Percentiles rank a stretch among this genome's conserved stretches.
Conservation (phyloP, 1,139 yeast species). For the Arxiozyma slooffiae region DNA sequence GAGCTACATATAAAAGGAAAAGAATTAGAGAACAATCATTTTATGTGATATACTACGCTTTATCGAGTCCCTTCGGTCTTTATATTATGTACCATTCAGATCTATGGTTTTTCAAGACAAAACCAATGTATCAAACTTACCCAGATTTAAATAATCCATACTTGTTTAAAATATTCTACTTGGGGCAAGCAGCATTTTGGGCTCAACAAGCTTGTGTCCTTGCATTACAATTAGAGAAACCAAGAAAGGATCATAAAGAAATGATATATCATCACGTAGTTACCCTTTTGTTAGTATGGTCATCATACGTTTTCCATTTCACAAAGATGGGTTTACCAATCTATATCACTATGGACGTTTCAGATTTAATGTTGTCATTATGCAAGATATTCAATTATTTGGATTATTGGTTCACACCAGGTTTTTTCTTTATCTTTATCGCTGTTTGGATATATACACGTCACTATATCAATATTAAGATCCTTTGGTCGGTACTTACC, state of each 20-base stretch:
- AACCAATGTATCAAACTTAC: conserved; percentile 64
- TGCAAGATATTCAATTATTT: conserved; percentile 81
- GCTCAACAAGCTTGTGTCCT: conserved; percentile 85
- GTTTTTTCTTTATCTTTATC: conserved; percentile 64
- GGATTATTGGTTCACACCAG: conserved; percentile 53
- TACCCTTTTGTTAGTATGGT: conserved; percentile 79
- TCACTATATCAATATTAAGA: conserved; percentile 70
- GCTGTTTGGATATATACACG: conserved; percentile 77
- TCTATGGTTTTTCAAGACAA: conserved; percentile 81
- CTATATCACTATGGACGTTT: conserved; percentile 90
- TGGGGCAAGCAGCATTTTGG: conserved; percentile 96
- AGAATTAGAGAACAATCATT: conserved; percentile 93
- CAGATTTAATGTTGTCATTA: conserved; percentile 76
- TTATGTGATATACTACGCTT: conserved; percentile 68
- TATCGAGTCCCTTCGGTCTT: conserved; percentile 78
- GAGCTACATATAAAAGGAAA: conserved; percentile 47
- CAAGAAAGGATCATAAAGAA: conserved; percentile 87
- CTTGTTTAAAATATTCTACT: conserved; percentile 68
- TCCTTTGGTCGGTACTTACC: conserved; percentile 79
- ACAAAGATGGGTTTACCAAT: conserved; percentile 94
- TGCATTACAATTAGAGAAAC: conserved; percentile 79
- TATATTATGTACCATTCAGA: conserved; percentile 79
- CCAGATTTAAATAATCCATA: conserved; percentile 74
- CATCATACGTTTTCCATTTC: conserved; percentile 87
- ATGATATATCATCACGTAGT: conserved; percentile 87